Evolutionary conservation across 108 stramenopile genomes (phyloP).

Genomic region (Fragilaria radians): DNA sequence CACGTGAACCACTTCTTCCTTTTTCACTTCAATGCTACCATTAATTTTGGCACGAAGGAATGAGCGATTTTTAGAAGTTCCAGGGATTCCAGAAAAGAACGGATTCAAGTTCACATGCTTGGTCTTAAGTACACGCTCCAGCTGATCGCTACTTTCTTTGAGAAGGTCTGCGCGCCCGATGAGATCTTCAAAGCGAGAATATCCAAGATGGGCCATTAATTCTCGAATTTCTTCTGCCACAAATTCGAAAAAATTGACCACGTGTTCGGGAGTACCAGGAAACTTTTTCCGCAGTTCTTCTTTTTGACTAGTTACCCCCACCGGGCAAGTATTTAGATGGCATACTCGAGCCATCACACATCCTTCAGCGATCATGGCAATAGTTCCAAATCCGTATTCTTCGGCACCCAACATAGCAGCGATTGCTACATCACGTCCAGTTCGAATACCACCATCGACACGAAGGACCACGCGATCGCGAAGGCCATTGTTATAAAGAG

Average conservation of each 20-base stretch:
- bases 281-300: constrained; percentile 93
- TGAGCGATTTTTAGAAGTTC: constrained; percentile 44
- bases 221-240: constrained; percentile 89
- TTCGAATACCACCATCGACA: constrained; percentile 90
- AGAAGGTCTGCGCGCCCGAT: constrained; percentile 91
- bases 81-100: constrained; percentile 77
- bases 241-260: constrained; percentile 94
- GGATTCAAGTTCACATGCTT: constrained; percentile 48
- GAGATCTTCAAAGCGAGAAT: constrained; percentile 87
- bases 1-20: constrained; percentile 70
- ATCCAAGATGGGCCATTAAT: constrained; percentile 85
- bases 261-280: constrained; percentile 95
- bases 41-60: constrained; percentile 72
- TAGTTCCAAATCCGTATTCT: constrained; percentile 91
- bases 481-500: constrained; percentile 77
- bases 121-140: constrained; percentile 63
- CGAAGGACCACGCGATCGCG: constrained; percentile 85
- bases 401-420: constrained; percentile 91
- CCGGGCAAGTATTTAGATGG: constrained; percentile 95
- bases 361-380: constrained; percentile 94
- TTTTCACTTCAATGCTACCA: constrained; percentile 39
- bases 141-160: constrained; percentile 53
- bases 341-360: constrained; percentile 96
- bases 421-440: constrained; percentile 85
- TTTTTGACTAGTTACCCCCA: constrained; percentile 94